These are phyloP conservation scores for Serpula lacrymans DNA, from an alignment of 768 basidiomycete species.

Conservation along the genomic window DNA sequence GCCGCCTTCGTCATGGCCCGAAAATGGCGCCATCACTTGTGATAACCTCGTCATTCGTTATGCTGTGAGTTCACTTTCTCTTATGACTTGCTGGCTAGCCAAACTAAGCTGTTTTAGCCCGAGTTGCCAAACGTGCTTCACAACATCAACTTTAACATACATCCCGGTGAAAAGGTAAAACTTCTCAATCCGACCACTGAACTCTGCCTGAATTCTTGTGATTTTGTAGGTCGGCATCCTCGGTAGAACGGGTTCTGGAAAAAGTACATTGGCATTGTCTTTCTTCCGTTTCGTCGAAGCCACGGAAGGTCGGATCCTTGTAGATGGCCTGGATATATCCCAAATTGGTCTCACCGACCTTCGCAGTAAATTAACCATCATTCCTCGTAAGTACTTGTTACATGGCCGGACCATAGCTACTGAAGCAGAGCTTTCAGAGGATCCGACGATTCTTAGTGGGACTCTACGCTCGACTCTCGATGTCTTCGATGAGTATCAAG, in stretches of 20 bases:
- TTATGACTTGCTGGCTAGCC: slow-evolving; percentile 7
- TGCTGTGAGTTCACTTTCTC: slow-evolving; percentile 49
- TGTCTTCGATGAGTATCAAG: slow-evolving; percentile 83
- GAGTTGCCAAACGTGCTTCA: slow-evolving; percentile 87
- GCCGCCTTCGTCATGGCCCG: slow-evolving; percentile 80
- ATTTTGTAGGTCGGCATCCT: slow-evolving; percentile 58
- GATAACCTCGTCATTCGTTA: slow-evolving; percentile 76
- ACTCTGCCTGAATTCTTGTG: slow-evolving; percentile 2
- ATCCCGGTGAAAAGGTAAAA: slow-evolving; percentile 70
- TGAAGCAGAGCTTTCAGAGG: slow-evolving; percentile 48
- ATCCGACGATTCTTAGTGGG: slow-evolving; percentile 85
- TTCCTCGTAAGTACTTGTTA: slow-evolving; percentile 54
- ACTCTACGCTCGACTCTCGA: slow-evolving; percentile 78
- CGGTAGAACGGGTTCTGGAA: slow-evolving; percentile 70
- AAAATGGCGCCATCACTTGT: slow-evolving; percentile 62
- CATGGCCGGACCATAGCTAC: background rate
- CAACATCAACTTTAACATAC: slow-evolving; percentile 67
- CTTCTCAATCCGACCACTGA: background rate
- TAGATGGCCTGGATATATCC: slow-evolving; percentile 81
- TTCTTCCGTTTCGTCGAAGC: slow-evolving; percentile 94
- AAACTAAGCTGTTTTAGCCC: slow-evolving; percentile 43
- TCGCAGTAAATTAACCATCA: slow-evolving; percentile 71
- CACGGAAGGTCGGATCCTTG: slow-evolving; percentile 64
- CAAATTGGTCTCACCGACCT: slow-evolving; percentile 80
- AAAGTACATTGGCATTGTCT: slow-evolving; percentile 77